phyloP scores from a whole-genome alignment of 2,329 filamentous ascomycete genomes.

The Colletotrichum noveboracense region DNA sequence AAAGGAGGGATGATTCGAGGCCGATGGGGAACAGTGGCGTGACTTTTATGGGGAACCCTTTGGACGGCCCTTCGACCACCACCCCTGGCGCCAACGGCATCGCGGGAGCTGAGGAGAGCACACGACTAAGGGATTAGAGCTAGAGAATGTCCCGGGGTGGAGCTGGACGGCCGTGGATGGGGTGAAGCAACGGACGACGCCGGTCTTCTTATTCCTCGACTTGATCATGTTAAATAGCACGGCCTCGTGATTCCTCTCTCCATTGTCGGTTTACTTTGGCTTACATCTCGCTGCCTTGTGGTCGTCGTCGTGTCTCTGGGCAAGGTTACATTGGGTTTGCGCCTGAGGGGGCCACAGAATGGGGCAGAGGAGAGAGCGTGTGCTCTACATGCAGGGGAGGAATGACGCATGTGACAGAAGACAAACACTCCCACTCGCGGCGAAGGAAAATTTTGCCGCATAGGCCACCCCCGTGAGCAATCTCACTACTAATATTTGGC shows the following conservation, averaged over 20 bases:
- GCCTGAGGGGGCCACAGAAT: not conserved
- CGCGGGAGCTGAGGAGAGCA: not conserved
- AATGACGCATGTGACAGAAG: slow-evolving; percentile 11
- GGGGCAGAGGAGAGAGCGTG: not conserved
- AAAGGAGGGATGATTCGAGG: slow-evolving; percentile 11
- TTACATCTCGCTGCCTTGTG: not conserved
- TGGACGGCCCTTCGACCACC: not conserved
- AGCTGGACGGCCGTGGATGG: not conserved
- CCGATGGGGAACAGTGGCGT: slow-evolving; percentile 17
- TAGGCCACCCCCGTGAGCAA: not conserved
- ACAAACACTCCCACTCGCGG: not conserved
- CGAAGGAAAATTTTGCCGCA: not conserved
- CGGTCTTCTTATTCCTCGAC: not conserved
- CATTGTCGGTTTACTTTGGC: not conserved
- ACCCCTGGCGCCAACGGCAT: not conserved
- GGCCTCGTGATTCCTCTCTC: not conserved
- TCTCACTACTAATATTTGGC: not conserved
- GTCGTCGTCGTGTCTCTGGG: not conserved
- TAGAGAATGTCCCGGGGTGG: slow-evolving; percentile 12
- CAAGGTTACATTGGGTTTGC: not conserved
- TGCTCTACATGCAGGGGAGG: not conserved
- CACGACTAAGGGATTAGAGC: slow-evolving; percentile 1
- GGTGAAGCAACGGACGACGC: not conserved
- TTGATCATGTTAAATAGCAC: not conserved
- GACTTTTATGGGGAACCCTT: slow-evolving; percentile 15